These are phyloP conservation scores for Lipomyces kockii DNA, from an alignment of 805 yeast species.

Conservation along the genomic window DNA sequence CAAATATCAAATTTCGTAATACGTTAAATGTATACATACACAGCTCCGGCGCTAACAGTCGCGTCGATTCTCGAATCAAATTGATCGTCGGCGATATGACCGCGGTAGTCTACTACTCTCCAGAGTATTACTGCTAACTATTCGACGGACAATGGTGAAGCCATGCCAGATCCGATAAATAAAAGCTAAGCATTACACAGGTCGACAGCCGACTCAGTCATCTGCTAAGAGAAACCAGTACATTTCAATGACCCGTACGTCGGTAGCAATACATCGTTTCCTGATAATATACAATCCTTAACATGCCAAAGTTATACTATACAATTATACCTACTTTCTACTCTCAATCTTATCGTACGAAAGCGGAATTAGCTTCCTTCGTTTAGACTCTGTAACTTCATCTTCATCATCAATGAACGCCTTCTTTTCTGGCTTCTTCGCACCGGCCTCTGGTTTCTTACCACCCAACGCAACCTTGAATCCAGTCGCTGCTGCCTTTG, in stretches of 20 bases:
- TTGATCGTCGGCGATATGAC: too few relatives aligned
- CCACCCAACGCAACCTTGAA: constrained; percentile 24
- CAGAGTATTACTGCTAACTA: too few relatives aligned
- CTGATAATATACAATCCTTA: background rate
- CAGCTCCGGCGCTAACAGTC: too few relatives aligned
- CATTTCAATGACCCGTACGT: background rate
- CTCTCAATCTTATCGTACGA: constrained; percentile 29
- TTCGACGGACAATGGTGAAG: too few relatives aligned
- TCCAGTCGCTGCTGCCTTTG: background rate
- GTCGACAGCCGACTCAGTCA: background rate
- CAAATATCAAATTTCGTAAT: too few relatives aligned
- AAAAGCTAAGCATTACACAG: background rate
- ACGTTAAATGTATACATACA: too few relatives aligned
- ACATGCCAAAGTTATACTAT: background rate
- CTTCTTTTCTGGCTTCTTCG: constrained; percentile 8
- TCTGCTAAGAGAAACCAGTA: background rate
- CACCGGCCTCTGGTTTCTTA: constrained; percentile 8
- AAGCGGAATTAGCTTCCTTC: constrained; percentile 32
- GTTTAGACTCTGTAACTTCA: constrained; percentile 23
- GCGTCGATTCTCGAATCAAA: too few relatives aligned
- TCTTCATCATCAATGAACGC: constrained; percentile 22
- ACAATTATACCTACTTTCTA: background rate
- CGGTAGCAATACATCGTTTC: background rate
- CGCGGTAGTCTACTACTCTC: too few relatives aligned
- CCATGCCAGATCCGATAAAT: background rate